phyloP scores from a whole-genome alignment of 1,284 basidiomycete genomes.

The Apiotrichum gamsii region DNA sequence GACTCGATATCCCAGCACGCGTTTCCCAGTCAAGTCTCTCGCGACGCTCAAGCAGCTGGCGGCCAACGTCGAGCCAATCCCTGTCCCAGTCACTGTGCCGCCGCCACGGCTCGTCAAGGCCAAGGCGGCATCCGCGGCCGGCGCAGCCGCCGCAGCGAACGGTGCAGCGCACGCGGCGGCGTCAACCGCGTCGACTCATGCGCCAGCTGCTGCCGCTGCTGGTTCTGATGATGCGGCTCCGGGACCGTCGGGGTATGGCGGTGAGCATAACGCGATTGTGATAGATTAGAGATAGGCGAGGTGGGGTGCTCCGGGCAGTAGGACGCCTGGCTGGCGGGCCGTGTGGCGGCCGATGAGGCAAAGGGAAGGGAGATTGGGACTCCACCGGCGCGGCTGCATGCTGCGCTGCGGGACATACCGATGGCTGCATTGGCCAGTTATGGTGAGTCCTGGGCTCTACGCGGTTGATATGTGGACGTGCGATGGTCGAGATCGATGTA shows the following conservation, averaged over 20 bases:
- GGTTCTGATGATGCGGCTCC: background rate
- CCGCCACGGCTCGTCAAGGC: constrained; percentile 3
- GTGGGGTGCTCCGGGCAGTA: no score
- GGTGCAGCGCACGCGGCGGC: background rate
- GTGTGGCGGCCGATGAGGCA: no score
- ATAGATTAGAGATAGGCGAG: background rate
- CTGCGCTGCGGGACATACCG: no score
- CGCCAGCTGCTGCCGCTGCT: no score
- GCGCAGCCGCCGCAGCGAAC: background rate
- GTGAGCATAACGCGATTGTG: background rate
- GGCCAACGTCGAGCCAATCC: constrained; percentile 32
- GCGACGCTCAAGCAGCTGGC: constrained; percentile 59
- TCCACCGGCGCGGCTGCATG: no score
- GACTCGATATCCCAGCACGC: constrained; percentile 64
- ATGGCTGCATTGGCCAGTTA: no score
- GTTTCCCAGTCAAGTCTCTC: constrained; percentile 83
- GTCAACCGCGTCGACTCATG: background rate
- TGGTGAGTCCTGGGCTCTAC: no score
- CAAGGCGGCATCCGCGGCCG: constrained; percentile 1
- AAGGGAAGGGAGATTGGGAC: no score
- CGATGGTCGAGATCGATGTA: no score
- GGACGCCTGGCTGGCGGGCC: no score
- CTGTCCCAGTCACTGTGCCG: constrained; percentile 30
- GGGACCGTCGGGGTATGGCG: background rate
- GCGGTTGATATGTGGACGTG: no score